Percentiles rank a stretch among this genome's conserved stretches.
These are phyloP conservation scores for Bauhinia variegata DNA, from an alignment of 306 rosid species.

Conservation along the genomic window DNA sequence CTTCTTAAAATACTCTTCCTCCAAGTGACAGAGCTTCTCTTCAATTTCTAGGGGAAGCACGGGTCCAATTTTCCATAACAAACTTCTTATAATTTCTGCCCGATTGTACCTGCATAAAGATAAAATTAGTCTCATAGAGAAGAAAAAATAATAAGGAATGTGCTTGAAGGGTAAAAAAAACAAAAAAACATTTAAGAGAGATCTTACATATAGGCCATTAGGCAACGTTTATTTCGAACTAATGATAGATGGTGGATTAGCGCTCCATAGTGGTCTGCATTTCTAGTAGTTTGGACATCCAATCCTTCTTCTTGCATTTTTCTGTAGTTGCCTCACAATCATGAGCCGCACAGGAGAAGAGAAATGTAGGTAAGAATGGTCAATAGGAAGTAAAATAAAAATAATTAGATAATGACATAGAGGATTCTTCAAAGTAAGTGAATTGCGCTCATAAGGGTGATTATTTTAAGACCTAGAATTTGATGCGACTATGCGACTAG, in stretches of 20 bases:
- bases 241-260: slow-evolving; percentile 87
- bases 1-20: slow-evolving; percentile 76
- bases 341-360: not conserved
- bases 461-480: not conserved
- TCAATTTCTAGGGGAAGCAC: slow-evolving; percentile 73
- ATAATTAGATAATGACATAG: no score
- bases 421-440: not conserved
- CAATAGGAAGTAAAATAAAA: no score
- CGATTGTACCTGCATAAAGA: slow-evolving; percentile 62
- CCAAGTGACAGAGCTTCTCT: slow-evolving; percentile 72
- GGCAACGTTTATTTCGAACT: slow-evolving; percentile 86
- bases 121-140: slow-evolving; percentile 14
- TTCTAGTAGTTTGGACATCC: slow-evolving; percentile 80
- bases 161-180: not conserved
- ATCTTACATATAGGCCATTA: slow-evolving; percentile 75
- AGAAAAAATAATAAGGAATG: slow-evolving; percentile 13
- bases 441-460: not conserved
- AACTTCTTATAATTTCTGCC: slow-evolving; percentile 62
- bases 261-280: slow-evolving; percentile 81
- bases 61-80: slow-evolving; percentile 82
- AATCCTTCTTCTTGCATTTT: slow-evolving; percentile 82
- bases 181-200: slow-evolving; percentile 11
- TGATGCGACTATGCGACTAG: not conserved
- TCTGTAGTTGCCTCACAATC: slow-evolving; percentile 44
- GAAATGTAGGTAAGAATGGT: not conserved